These are phyloP conservation scores for Filobasidium floriforme DNA, from an alignment of 768 basidiomycete species.

Conservation along the genomic window DNA sequence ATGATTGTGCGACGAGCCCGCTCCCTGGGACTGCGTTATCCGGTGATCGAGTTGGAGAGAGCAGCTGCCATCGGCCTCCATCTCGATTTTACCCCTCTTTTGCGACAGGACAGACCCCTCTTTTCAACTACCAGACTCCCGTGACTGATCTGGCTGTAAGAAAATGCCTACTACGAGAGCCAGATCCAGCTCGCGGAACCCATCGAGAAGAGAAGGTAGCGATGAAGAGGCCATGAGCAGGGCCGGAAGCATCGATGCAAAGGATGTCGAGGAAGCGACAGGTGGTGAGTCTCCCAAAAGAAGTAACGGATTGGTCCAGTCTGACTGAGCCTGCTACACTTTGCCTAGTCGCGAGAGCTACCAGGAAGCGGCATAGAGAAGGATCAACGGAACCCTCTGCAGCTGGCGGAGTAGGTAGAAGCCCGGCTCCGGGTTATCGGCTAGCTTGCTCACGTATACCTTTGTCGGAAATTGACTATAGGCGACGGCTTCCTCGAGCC, in stretches of 20 bases:
- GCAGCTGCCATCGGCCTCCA: too few species aligned
- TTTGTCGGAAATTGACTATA: not conserved
- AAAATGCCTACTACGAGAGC: constrained; percentile 2
- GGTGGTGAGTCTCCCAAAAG: too few species aligned
- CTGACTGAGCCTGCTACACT: too few species aligned
- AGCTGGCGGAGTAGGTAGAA: not conserved
- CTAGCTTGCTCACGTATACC: not conserved
- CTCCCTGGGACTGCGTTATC: too few species aligned
- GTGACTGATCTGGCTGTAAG: not conserved
- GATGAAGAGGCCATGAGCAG: not conserved
- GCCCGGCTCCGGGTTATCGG: too few species aligned
- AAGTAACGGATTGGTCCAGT: too few species aligned
- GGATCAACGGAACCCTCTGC: constrained; percentile 2
- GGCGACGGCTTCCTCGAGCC: not conserved
- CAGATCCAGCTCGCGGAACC: not conserved
- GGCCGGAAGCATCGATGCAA: constrained; percentile 1
- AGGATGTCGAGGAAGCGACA: not conserved
- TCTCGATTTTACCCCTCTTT: too few species aligned
- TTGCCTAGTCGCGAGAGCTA: not conserved
- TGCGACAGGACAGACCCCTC: too few species aligned
- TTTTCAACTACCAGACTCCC: too few species aligned
- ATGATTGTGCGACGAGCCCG: too few species aligned
- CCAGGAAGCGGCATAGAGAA: constrained; percentile 6
- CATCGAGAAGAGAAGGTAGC: not conserved
- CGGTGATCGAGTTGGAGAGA: too few species aligned